Conservation (phyloP, 192 early-diverging fungal species). For the Pecoramyces ruminantium region DNA sequence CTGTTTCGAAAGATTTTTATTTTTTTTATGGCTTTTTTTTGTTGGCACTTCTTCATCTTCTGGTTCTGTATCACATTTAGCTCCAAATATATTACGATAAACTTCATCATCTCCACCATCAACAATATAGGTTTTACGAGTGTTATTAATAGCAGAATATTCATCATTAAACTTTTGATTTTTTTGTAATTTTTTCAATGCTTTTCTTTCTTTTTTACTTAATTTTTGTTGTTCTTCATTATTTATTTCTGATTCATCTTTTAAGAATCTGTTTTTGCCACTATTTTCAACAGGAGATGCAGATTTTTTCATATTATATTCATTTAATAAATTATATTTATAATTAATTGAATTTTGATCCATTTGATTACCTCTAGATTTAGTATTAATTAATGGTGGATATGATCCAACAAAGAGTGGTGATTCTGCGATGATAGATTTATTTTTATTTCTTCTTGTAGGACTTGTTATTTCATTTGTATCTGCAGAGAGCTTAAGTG, state of each 20-base stretch:
- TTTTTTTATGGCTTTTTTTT: too few relatives aligned
- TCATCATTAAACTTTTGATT: background rate
- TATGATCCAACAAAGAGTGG: background rate
- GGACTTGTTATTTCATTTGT: background rate
- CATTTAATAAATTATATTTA: background rate
- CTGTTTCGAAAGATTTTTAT: too few relatives aligned
- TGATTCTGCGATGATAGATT: background rate
- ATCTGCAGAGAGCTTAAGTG: background rate
- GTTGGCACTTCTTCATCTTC: too few relatives aligned
- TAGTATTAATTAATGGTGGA: background rate
- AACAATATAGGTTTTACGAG: background rate
- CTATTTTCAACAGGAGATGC: background rate
- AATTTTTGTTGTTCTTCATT: background rate
- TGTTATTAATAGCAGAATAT: background rate
- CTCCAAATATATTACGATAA: too few relatives aligned
- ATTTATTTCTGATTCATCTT: background rate
- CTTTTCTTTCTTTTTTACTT: background rate
- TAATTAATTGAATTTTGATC: background rate
- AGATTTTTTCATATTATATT: background rate
- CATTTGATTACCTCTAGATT: background rate
- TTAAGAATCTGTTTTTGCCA: background rate
- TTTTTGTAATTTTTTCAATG: background rate
- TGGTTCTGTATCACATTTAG: too few relatives aligned
- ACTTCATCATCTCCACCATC: background rate
- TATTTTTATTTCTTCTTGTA: background rate